phyloP scores from a whole-genome alignment of 148 eudicot genomes.

The Rhododendron simsii region DNA sequence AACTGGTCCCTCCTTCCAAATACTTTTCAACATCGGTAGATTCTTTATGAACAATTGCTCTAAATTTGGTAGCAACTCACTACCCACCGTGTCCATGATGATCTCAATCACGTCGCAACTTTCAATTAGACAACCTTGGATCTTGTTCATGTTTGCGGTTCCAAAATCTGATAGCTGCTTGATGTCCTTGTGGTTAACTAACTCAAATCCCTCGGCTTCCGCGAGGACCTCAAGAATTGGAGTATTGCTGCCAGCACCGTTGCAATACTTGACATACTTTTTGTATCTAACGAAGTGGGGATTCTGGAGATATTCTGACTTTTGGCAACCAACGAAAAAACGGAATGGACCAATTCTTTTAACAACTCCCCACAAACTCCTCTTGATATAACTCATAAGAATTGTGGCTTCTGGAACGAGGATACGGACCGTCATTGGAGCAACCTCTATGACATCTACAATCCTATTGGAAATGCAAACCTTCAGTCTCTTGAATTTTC shows the following conservation, averaged over 20 bases:
- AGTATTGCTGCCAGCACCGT: not conserved
- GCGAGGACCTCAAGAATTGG: not conserved
- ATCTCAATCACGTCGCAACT: not conserved
- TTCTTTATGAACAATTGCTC: slow-evolving; percentile 4
- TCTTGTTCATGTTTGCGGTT: not conserved
- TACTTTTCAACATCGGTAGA: slow-evolving; percentile 7
- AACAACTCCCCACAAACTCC: not conserved
- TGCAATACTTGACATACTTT: not conserved
- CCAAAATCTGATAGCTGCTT: not conserved
- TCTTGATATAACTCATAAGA: not conserved
- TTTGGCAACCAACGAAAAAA: slow-evolving; percentile 8
- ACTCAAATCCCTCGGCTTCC: not conserved
- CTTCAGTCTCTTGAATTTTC: not conserved
- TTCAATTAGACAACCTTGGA: slow-evolving; percentile 6
- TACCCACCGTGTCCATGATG: not conserved
- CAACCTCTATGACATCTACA: not conserved
- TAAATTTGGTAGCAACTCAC: not conserved
- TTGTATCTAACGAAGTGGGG: not conserved
- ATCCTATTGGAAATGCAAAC: not conserved
- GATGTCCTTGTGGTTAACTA: slow-evolving; percentile 5
- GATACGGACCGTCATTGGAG: not conserved
- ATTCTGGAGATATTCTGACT: not conserved
- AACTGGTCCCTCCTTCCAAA: not conserved
- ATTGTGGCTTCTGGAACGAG: not conserved
- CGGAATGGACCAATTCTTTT: not conserved